Evolutionary conservation across 805 yeast genomes (phyloP).

Genomic region (Starmerella davenportii): DNA sequence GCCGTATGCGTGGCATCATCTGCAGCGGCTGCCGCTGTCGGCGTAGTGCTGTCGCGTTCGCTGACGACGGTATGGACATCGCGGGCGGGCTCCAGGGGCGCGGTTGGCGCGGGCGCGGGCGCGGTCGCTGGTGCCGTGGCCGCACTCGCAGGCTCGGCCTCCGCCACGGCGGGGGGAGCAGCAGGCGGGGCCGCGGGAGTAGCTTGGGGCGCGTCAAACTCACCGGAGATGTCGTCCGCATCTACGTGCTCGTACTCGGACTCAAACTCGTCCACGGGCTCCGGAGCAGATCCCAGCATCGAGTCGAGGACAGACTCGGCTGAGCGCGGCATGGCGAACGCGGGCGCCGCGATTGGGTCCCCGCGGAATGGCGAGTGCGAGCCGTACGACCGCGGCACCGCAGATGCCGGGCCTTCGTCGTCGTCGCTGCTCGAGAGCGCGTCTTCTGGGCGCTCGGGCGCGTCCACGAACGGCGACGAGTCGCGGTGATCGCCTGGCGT

Average conservation of each 20-base stretch:
- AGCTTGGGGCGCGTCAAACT: not conserved
- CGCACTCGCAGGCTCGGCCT: not conserved
- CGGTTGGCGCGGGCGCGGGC: not conserved
- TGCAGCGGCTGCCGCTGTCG: too few relatives aligned
- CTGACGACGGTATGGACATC: not conserved
- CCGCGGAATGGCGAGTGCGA: not conserved
- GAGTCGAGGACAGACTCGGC: not conserved
- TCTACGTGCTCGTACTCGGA: not conserved
- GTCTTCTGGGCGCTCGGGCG: conserved; percentile 14
- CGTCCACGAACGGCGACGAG: conserved; percentile 24
- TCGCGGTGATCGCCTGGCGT: conserved; percentile 16
- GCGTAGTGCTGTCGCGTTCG: not conserved
- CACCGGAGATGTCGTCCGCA: too few relatives aligned
- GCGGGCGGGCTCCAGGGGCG: not conserved
- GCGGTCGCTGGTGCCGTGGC: not conserved
- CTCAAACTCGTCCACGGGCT: not conserved
- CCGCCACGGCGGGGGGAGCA: not conserved
- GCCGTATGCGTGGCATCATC: too few relatives aligned
- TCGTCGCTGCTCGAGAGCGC: conserved; percentile 9
- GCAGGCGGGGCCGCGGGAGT: not conserved
- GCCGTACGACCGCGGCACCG: conserved; percentile 11
- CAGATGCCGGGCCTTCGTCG: conserved; percentile 13
- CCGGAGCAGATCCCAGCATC: not conserved
- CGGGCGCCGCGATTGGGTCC: not conserved
- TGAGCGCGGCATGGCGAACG: not conserved